phyloP scores from a whole-genome alignment of 495 filamentous ascomycete species.

The Thermothielavioides terrestris region DNA sequence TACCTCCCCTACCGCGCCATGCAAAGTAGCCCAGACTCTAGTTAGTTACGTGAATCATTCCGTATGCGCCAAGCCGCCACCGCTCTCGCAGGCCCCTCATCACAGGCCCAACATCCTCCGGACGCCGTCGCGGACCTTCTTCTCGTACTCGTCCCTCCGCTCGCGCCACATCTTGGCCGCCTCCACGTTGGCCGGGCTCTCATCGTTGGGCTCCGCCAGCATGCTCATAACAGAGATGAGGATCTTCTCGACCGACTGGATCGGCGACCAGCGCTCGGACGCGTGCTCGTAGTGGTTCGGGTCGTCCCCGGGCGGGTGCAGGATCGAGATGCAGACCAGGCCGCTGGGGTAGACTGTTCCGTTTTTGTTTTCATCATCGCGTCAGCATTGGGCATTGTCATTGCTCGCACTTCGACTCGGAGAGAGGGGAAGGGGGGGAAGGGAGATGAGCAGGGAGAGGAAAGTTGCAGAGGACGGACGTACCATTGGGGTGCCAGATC shows the following conservation, averaged over 20 bases:
- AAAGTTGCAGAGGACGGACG: slow-evolving; percentile 6
- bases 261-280: slow-evolving; percentile 89
- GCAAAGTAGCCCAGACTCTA: too few species aligned
- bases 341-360: slow-evolving; percentile 91
- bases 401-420: background rate
- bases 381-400: too few species aligned
- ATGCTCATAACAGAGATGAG: slow-evolving; percentile 97
- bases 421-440: background rate
- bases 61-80: too few species aligned
- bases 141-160: slow-evolving; percentile 72
- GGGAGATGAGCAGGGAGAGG: slow-evolving; percentile 6
- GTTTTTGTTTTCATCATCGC: too few species aligned
- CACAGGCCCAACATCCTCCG: slow-evolving; percentile 46
- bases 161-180: slow-evolving; percentile 99
- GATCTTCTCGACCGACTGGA: slow-evolving; percentile 97
- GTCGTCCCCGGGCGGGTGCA: slow-evolving; percentile 97
- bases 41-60: too few species aligned
- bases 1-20: too few species aligned
- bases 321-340: slow-evolving; percentile 92
- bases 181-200: slow-evolving; percentile 96
- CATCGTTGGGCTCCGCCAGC: slow-evolving; percentile 97
- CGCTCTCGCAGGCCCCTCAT: background rate
- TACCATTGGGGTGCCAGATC: slow-evolving; percentile 96
- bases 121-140: slow-evolving; percentile 70
- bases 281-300: slow-evolving; percentile 98